Conservation (phyloP, 805 yeast genomes). For the Nakazawaea laoshanensis region DNA sequence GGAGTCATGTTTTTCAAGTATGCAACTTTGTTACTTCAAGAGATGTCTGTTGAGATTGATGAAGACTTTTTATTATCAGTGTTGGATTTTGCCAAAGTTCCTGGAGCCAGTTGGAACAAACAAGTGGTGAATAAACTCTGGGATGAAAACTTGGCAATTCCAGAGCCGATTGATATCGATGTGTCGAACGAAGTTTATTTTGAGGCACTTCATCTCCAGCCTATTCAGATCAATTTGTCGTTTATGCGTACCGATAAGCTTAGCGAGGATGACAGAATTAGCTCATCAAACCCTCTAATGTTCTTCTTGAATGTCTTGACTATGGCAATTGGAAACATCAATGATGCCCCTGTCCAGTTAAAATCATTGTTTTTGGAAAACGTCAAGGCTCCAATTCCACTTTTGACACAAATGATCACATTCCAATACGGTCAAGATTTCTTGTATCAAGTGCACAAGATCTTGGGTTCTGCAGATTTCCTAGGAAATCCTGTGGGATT, state of each 20-base stretch:
- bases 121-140: conserved; percentile 34
- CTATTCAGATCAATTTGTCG: conserved; percentile 79
- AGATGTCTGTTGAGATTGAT: conserved; percentile 85
- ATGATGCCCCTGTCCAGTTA: conserved; percentile 90
- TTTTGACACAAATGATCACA: conserved; percentile 57
- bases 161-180: conserved; percentile 53
- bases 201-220: conserved; percentile 89
- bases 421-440: conserved; percentile 91
- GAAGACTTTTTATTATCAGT: conserved; percentile 85
- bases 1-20: conserved; percentile 88
- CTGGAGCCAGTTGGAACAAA: conserved; percentile 72
- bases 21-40: conserved; percentile 84
- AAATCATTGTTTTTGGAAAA: conserved; percentile 86
- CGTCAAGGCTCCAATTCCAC: conserved; percentile 75
- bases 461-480: conserved; percentile 93
- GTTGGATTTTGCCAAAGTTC: conserved; percentile 70
- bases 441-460: conserved; percentile 84
- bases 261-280: conserved; percentile 49
- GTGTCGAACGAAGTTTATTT: conserved; percentile 75
- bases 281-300: conserved; percentile 58
- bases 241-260: conserved; percentile 84
- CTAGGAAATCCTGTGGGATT: conserved; percentile 96
- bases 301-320: conserved; percentile 80
- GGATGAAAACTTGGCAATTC: conserved; percentile 56
- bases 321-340: conserved; percentile 95